These are phyloP conservation scores for Globisporangium polare DNA, from an alignment of 352 stramenopile genomes.

Conservation along the genomic window DNA sequence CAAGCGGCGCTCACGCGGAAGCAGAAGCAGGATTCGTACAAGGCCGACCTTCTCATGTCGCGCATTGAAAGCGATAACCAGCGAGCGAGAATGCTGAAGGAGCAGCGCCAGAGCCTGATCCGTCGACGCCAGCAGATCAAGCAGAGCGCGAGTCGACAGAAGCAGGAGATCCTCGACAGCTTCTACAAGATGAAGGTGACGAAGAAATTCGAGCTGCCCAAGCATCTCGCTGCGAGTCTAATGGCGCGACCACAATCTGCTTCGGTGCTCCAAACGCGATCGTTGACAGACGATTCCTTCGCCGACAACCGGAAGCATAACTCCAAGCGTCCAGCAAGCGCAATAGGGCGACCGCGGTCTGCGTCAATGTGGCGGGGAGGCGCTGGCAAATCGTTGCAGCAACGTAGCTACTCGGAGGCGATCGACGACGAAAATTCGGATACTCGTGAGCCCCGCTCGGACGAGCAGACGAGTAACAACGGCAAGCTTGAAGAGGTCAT, in stretches of 20 bases:
- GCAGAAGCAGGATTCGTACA: conserved; percentile 66
- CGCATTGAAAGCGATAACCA: conserved; percentile 66
- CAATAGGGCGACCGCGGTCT: conserved; percentile 22
- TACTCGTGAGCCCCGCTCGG: conserved; percentile 2
- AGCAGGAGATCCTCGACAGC: conserved; percentile 69
- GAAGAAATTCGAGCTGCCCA: conserved; percentile 66
- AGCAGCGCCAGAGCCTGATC: conserved; percentile 51
- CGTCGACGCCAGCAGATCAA: conserved; percentile 66
- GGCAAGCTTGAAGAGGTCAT: conserved; percentile 16
- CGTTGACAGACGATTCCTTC: conserved; percentile 19
- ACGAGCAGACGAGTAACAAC: conserved; percentile 9
- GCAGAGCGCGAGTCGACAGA: conserved; percentile 48
- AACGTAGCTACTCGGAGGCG: conserved; percentile 4
- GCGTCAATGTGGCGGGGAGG: conserved; percentile 7
- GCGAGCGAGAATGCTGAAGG: conserved; percentile 45
- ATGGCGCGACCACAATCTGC: conserved; percentile 35
- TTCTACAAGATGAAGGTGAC: conserved; percentile 85
- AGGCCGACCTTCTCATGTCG: conserved; percentile 43
- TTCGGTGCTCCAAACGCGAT: conserved; percentile 29
- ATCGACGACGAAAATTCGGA: conserved; percentile 12
- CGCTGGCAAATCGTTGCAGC: background rate
- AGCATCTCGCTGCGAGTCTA: conserved; percentile 38
- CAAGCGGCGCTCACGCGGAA: conserved; percentile 48
- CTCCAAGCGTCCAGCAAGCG: conserved; percentile 31
- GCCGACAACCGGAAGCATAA: background rate